Evolutionary conservation across 2,329 filamentous ascomycete genomes (phyloP).

Genomic region (Penicillium hordei): DNA sequence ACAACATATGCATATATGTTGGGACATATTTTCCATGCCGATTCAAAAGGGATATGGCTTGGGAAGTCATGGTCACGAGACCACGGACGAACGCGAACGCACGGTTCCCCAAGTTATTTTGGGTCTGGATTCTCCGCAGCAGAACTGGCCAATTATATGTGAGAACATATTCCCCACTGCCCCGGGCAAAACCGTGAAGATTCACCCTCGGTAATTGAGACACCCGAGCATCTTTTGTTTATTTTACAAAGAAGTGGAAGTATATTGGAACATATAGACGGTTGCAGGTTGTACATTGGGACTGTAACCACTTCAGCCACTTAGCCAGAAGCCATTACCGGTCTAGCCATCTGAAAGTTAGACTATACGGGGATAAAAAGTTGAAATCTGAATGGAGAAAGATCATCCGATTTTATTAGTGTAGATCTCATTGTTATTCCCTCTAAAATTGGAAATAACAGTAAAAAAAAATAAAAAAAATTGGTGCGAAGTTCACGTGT

Average conservation of each 20-base stretch:
- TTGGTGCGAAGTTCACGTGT: slow-evolving; percentile 3
- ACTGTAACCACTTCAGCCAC: not conserved
- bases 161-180: not conserved
- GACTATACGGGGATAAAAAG: not conserved
- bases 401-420: not conserved
- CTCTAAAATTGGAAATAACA: not conserved
- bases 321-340: not conserved
- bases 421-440: not conserved
- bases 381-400: not conserved
- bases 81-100: not conserved
- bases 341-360: not conserved
- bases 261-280: not conserved
- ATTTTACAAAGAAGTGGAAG: not conserved
- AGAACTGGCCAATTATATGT: not conserved
- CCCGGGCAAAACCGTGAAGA: not conserved
- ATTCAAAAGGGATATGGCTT: not conserved
- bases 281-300: too few relatives aligned
- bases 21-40: not conserved
- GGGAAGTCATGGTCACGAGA: not conserved
- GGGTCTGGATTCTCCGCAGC: slow-evolving; percentile 1
- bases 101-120: not conserved
- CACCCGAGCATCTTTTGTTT: not conserved
- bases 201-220: not conserved
- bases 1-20: too few relatives aligned
- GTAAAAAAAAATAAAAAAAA: not conserved